Percentiles rank a stretch among this genome's conserved stretches.
These are phyloP conservation scores for Verbena officinalis DNA, from an alignment of 257 asterid genomes.

Conservation along the genomic window DNA sequence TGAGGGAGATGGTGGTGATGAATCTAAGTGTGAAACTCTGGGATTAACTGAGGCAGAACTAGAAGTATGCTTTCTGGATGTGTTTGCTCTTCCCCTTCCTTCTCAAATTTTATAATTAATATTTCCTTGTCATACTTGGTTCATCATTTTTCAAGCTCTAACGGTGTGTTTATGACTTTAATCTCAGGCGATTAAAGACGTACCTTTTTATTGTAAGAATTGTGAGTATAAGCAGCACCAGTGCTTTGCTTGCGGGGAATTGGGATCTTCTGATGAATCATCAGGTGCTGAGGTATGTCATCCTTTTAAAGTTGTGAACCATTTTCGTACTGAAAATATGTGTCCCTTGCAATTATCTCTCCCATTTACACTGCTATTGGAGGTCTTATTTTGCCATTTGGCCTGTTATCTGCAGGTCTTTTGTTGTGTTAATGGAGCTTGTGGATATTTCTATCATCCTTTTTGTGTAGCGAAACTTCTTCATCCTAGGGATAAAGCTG, in stretches of 20 bases:
- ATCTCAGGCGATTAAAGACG: constrained; percentile 48
- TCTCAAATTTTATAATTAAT: neutral
- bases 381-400: constrained; percentile 6
- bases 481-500: constrained; percentile 49
- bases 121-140: constrained; percentile 23
- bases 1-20: constrained; percentile 62
- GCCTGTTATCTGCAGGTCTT: constrained; percentile 62
- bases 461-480: constrained; percentile 75
- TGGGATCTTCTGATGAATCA: constrained; percentile 87
- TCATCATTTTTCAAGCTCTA: constrained; percentile 12
- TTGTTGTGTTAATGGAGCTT: constrained; percentile 83
- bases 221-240: constrained; percentile 74
- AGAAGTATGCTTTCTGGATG: constrained; percentile 45
- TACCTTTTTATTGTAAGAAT: constrained; percentile 65
- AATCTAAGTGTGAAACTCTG: constrained; percentile 65
- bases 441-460: constrained; percentile 93
- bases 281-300: constrained; percentile 72
- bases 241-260: constrained; percentile 81
- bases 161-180: constrained; percentile 24
- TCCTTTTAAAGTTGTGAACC: constrained; percentile 5
- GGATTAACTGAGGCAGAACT: constrained; percentile 52
- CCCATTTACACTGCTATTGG: constrained; percentile 1
- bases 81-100: constrained; percentile 5
- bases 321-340: constrained; percentile 7
- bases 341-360: neutral